These are phyloP conservation scores for Crataegus laevigata DNA, from an alignment of 306 rosid genomes.

Conservation along the genomic window DNA sequence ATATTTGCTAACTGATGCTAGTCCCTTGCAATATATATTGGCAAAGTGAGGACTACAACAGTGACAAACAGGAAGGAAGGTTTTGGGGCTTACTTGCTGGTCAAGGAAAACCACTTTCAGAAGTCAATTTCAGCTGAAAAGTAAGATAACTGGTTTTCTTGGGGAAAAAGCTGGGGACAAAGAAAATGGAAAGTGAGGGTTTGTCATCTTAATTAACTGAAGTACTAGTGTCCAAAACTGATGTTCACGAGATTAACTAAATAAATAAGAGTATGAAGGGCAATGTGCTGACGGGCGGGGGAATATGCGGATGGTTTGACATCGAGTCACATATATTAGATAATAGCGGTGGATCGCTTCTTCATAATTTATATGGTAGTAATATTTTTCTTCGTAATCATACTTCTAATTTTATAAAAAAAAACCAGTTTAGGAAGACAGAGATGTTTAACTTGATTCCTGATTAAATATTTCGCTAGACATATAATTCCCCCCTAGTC, in stretches of 20 bases:
- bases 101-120: background rate
- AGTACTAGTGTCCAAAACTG: background rate
- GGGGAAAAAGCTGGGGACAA: background rate
- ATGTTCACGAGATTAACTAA: background rate
- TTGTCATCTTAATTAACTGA: background rate
- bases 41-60: background rate
- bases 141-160: background rate
- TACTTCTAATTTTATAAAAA: no score
- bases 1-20: background rate
- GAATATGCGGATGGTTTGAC: no score
- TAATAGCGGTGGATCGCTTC: no score
- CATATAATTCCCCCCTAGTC: no score
- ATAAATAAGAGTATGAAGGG: background rate
- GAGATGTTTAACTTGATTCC: no score
- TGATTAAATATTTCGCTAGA: no score
- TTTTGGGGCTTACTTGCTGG: background rate
- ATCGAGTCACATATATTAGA: no score
- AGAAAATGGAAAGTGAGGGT: background rate
- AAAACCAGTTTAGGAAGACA: no score
- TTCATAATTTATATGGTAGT: no score
- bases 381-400: no score
- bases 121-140: background rate
- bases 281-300: background rate
- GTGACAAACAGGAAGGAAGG: background rate
- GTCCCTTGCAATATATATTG: no score